Percentiles rank a stretch among this genome's conserved stretches.
phyloP scores from a whole-genome alignment of 495 filamentous ascomycete species.

The Penicillium paradoxum region DNA sequence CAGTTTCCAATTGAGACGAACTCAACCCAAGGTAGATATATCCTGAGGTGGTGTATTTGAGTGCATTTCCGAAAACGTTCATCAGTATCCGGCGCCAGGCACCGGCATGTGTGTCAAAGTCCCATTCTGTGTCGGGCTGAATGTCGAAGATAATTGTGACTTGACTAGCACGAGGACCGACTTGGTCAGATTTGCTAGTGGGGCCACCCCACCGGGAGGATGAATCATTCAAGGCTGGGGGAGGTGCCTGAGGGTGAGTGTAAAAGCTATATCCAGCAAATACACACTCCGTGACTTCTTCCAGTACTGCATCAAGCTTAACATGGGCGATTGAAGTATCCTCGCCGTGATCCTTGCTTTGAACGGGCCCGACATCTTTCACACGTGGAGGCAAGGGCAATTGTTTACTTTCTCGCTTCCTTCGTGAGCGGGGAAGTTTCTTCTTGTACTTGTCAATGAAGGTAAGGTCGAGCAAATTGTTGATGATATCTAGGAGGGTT shows the following conservation, averaged over 20 bases:
- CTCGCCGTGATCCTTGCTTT: neutral
- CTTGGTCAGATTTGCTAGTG: neutral
- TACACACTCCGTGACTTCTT: slow-evolving; percentile 57
- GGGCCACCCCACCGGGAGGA: slow-evolving; percentile 10
- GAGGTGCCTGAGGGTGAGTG: slow-evolving; percentile 16
- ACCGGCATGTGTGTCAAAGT: slow-evolving; percentile 56
- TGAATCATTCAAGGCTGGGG: slow-evolving; percentile 13
- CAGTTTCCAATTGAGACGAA: neutral
- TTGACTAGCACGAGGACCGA: slow-evolving; percentile 5
- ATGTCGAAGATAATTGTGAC: slow-evolving; percentile 56
- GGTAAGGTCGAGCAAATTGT: slow-evolving; percentile 58
- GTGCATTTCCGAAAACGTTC: slow-evolving; percentile 44
- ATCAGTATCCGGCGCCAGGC: slow-evolving; percentile 51
- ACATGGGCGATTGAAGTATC: slow-evolving; percentile 15
- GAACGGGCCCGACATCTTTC: neutral
- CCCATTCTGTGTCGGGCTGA: slow-evolving; percentile 43
- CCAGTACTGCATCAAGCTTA: slow-evolving; percentile 46
- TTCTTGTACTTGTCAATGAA: slow-evolving; percentile 22
- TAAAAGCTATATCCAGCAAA: slow-evolving; percentile 47
- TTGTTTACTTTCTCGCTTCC: neutral
- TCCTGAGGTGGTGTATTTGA: slow-evolving; percentile 41
- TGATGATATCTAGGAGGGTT: slow-evolving; percentile 65
- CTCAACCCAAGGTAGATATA: slow-evolving; percentile 31
- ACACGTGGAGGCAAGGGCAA: neutral
- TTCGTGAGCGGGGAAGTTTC: neutral